Evolutionary conservation across 257 asterid genomes (phyloP), one percentile per base, ranked within the genome.

Genomic region (Prunella vulgaris): DNA sequence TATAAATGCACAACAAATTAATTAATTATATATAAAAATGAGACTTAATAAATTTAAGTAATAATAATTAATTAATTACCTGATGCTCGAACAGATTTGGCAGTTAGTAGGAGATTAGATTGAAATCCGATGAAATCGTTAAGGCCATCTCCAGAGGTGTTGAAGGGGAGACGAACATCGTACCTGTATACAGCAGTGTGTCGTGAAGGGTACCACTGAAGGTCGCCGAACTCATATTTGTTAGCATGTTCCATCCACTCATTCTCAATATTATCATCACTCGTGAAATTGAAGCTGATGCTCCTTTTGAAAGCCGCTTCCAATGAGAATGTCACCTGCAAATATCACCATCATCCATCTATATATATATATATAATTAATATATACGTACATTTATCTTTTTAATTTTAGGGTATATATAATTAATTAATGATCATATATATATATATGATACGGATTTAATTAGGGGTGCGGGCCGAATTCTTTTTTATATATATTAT

Each of bases 121-220:
- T 85, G 98, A 77, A 93, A 93, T 2, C 98, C 98, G 5, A 90
- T 52, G 59, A 93, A 93, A 74, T 93, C 97, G 49, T 90, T 82
- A 20, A 84, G 70, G 0, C 97, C 97, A 32, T 90, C 83, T 5
- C 97, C 98, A 0, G 84, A 9, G 3, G 84, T 65, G 81, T 60
- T 64, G 0, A 84, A 8, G 6, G 97, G 80, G 56, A 86, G 80
- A 21, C 98, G 81, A 42, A 80, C 57, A 8, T 93, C 98, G 74
- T 90, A 86, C 65, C 92, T 80, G 37, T 88, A 88, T 5, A 93
- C 96, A 0, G 89, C 96, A 0, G 75, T 79, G n/a, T 77, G 85
- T 58, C 25, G 67, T 4, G 98, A 93, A n/a, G 98, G 98, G 66
- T 90, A 90, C 98, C 98, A 93, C 30, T 86, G 97, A 27, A 93